A percentile compares a stretch with the other conserved stretches of the same genome.
These are phyloP conservation scores for Hypoxylon crocopeplum DNA, from an alignment of 495 filamentous ascomycete genomes.

Conservation along the genomic window DNA sequence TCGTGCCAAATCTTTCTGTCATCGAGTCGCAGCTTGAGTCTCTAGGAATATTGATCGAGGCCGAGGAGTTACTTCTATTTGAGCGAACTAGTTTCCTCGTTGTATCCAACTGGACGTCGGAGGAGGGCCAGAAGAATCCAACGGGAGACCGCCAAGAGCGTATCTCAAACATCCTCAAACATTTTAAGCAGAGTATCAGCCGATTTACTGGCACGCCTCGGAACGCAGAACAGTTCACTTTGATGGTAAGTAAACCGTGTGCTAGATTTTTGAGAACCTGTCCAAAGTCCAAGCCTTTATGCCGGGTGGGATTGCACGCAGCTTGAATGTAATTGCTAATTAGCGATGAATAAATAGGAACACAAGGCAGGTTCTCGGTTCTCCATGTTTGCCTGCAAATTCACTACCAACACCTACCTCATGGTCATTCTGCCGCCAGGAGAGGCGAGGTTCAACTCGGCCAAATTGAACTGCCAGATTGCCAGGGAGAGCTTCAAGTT, in stretches of 20 bases:
- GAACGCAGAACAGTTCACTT: conserved; percentile 62
- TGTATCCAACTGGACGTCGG: conserved; percentile 81
- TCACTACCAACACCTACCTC: conserved; percentile 97
- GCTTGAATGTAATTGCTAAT: conserved; percentile 23
- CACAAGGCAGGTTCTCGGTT: conserved; percentile 68
- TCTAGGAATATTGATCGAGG: conserved; percentile 82
- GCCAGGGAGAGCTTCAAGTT: conserved; percentile 80
- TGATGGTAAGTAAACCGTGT: conserved; percentile 47
- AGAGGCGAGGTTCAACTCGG: conserved; percentile 85
- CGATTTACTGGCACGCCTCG: conserved; percentile 59
- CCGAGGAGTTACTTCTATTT: conserved; percentile 93
- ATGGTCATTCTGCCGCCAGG: conserved; percentile 88
- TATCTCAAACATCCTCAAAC: conserved; percentile 94
- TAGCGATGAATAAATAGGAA: conserved; percentile 46
- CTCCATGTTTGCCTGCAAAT: conserved; percentile 88
- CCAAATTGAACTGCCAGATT: conserved; percentile 85
- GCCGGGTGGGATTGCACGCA: too few species aligned
- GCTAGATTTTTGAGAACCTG: not conserved
- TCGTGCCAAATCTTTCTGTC: conserved; percentile 89
- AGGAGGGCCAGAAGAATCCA: conserved; percentile 77
- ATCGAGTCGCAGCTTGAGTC: conserved; percentile 84
- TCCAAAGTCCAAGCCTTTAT: too few species aligned
- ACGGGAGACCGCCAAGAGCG: conserved; percentile 92
- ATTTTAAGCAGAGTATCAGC: conserved; percentile 81
- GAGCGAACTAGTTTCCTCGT: conserved; percentile 96